phyloP scores from a whole-genome alignment of 805 yeast genomes.

The Candida xiaguanensis region DNA sequence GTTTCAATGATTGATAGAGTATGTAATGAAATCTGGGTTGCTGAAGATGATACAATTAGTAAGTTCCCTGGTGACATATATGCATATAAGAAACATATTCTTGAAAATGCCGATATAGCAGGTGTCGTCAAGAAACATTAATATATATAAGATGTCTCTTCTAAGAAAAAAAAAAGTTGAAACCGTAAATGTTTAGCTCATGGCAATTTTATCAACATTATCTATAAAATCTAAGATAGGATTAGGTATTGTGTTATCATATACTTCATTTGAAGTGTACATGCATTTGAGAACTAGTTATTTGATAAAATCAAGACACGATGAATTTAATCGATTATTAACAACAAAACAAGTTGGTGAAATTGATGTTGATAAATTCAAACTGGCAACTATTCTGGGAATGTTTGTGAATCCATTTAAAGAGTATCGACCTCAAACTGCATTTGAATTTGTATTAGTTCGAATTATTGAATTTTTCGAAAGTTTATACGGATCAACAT shows the following conservation, averaged over 20 bases:
- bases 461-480: constrained; percentile 70
- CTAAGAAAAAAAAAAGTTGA: too few species aligned
- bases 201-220: constrained; percentile 12
- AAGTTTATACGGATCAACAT: constrained; percentile 37
- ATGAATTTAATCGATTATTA: constrained; percentile 18
- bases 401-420: constrained; percentile 86
- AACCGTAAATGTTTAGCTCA: background rate
- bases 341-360: constrained; percentile 1
- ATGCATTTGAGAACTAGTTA: constrained; percentile 52
- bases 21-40: constrained; percentile 93
- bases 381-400: constrained; percentile 54
- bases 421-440: constrained; percentile 86
- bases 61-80: constrained; percentile 79
- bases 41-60: constrained; percentile 78
- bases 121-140: constrained; percentile 92
- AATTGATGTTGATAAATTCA: constrained; percentile 21
- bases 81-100: constrained; percentile 86
- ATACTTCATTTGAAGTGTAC: constrained; percentile 63
- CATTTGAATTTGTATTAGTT: constrained; percentile 77
- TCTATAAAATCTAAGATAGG: constrained; percentile 37
- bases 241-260: constrained; percentile 45
- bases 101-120: constrained; percentile 68
- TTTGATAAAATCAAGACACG: constrained; percentile 47
- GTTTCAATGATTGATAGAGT: constrained; percentile 85
- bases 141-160: background rate